Conservation (phyloP, 176 grass and related monocot genomes). For the Leersia perrieri region DNA sequence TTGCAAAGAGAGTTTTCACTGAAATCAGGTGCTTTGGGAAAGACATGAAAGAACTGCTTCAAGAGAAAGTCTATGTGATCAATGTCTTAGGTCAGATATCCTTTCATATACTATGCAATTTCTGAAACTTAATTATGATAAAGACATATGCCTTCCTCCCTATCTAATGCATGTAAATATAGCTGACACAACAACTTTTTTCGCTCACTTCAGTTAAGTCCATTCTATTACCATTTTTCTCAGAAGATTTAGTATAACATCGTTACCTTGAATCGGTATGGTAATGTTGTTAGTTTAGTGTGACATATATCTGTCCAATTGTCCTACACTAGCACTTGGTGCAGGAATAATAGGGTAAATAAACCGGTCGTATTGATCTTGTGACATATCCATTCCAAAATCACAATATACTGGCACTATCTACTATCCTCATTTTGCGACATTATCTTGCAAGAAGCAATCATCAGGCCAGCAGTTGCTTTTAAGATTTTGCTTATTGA, state of each 20-base stretch:
- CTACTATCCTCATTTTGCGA: conserved; percentile 12
- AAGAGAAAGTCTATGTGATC: conserved; percentile 71
- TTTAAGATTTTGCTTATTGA: background rate
- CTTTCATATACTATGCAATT: conserved; percentile 3
- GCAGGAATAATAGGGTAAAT: background rate
- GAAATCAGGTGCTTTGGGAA: conserved; percentile 63
- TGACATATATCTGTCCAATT: background rate
- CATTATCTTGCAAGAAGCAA: conserved; percentile 19
- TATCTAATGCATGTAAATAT: conserved; percentile 6
- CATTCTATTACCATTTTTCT: background rate
- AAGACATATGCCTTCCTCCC: background rate
- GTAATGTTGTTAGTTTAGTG: background rate
- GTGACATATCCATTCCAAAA: background rate
- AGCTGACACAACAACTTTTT: background rate
- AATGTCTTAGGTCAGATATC: conserved; percentile 71
- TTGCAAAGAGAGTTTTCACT: conserved; percentile 42
- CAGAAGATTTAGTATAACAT: background rate
- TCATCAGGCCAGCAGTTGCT: background rate
- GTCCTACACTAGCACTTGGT: background rate
- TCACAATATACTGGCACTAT: background rate
- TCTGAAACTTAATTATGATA: background rate
- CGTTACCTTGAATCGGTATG: background rate
- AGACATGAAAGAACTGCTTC: conserved; percentile 84
- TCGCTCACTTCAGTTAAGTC: background rate
- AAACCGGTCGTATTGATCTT: background rate